Evolutionary conservation across 495 filamentous ascomycete genomes (phyloP), one percentile per base, ranked within the genome.

Genomic region (Hypoxylon rickii): DNA sequence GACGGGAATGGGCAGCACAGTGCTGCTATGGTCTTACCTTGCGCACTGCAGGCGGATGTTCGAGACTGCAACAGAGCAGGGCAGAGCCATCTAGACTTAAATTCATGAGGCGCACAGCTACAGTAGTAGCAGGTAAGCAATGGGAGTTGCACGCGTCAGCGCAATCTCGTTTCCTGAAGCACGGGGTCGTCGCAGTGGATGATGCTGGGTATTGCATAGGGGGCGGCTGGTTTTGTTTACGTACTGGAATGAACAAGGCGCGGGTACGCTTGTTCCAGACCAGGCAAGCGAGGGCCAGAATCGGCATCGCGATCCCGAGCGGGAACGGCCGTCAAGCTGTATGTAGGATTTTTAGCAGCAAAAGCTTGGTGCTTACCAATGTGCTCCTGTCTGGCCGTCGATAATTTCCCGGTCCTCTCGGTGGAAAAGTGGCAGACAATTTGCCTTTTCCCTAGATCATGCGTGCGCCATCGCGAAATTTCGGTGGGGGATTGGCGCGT

Each of bases 231-330:
- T 53, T 53, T 62, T 57, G 48, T 48, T 62, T 62, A 62, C 58
- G 58, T 62, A 62, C 52, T 47, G 24, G 52, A 62, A 56, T 45
- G 46, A 48, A 62, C 58, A 15, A 11, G 13, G 33, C 32, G 24
- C 57, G 50, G 52, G 33, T 16, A 31, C 20, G 13, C 17, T 4
- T 2, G 34, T 16, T 24, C 40, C 3, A 54, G 44, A 54, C 8
- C 16, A 17, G 3, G 20, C 17, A 17, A 22, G 22, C 3, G 7
- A 16, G 44, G 20, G 18, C 57, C 16, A 51, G 32, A 60, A 48
- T 15, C 33, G 8, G 6, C 24, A 40, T 32, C 18, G 17, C 48
- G 38, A 34, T 43, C 19, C 24, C 29, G 21, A 45, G 51, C 51
- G 42, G 46, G 48, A 57, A 38, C 29, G 52, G 38, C 59, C 52